Evolutionary conservation across 768 basidiomycete genomes (phyloP).

Genomic region (Kwoniella shandongensis): DNA sequence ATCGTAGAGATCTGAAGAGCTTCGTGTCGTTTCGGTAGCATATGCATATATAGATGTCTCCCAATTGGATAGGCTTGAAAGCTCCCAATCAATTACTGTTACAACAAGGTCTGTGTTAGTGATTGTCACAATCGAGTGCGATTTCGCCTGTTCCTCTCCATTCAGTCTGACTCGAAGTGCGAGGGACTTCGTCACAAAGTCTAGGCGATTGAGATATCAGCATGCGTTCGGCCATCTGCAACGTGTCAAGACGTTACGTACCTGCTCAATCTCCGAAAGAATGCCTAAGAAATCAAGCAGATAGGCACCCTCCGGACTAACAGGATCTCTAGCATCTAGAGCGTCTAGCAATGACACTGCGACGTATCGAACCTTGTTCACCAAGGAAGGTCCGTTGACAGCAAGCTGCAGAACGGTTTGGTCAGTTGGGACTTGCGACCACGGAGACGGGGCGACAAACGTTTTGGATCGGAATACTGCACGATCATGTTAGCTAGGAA

Average conservation of each 20-base stretch:
- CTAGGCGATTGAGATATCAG: constrained; percentile 4
- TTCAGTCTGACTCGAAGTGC: no score
- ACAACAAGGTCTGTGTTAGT: no score
- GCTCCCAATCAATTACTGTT: no score
- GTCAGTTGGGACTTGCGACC: not conserved
- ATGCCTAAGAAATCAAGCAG: constrained; percentile 11
- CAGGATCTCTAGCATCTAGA: constrained; percentile 4
- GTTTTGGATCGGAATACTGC: constrained; percentile 17
- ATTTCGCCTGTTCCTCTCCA: no score
- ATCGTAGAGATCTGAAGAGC: not conserved
- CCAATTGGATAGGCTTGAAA: no score
- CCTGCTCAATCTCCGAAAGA: constrained; percentile 11
- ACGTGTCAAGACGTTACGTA: not conserved
- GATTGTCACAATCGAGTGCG: no score
- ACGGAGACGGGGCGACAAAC: not conserved
- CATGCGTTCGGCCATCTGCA: no score
- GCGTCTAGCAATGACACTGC: constrained; percentile 11
- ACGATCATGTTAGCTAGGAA: not conserved
- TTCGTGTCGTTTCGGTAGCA: no score
- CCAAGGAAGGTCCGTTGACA: constrained; percentile 12
- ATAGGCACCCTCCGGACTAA: constrained; percentile 9
- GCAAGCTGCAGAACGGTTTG: constrained; percentile 3
- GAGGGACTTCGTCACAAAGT: not conserved
- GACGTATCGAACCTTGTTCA: constrained; percentile 15
- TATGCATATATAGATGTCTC: no score